Evolutionary conservation across 2,329 filamentous ascomycete genomes (phyloP), one percentile per base, ranked within the genome.

Genomic region (Atkinsonella hypoxylon): DNA sequence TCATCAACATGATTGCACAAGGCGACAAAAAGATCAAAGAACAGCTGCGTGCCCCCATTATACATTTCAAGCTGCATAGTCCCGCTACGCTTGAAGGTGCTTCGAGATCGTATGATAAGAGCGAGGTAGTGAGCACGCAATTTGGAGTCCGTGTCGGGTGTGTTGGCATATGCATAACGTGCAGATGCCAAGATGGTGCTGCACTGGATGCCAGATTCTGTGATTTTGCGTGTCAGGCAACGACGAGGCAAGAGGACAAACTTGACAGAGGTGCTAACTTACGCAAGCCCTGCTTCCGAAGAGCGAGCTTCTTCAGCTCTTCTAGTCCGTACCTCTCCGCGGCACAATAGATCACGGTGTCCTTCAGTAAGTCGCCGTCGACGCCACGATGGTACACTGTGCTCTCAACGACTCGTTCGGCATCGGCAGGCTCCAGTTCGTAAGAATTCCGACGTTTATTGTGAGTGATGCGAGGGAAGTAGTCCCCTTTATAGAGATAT

Each of bases 1-100:
- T 83, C 85, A 65, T 81, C 87, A 62, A 95, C 86, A 63, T 95
- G 88, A 65, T 95, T 95, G 69, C 87, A 89, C 69, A 95, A 81
- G 17, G 90, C 89, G 47, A 95, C 90, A 65, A 95, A 96, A 43
- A 95, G 74, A 64, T 95, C 90, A 64, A 95, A 96, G 72, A 95
- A 95, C 53, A 95, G 74, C 62, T 86, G 78, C 1, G 75, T 86
- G 49, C 88, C 88, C 30, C 90, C 90, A 54, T 81, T 80, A 66
- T 86, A 86, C 89, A 96, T 95, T 71, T 95, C 89, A 58, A 87
- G 80, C 70, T 95, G 90, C 89, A 95, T 95, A 3, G 89, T 95
- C 50, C 89, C 89, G 67, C 89, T 95, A 50, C 88, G 78, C 75
- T 95, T 95, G 70, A 96, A 95, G 2, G 88, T 95, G 62, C 80